phyloP scores from a whole-genome alignment of 306 rosid genomes.

The Corylus americana region DNA sequence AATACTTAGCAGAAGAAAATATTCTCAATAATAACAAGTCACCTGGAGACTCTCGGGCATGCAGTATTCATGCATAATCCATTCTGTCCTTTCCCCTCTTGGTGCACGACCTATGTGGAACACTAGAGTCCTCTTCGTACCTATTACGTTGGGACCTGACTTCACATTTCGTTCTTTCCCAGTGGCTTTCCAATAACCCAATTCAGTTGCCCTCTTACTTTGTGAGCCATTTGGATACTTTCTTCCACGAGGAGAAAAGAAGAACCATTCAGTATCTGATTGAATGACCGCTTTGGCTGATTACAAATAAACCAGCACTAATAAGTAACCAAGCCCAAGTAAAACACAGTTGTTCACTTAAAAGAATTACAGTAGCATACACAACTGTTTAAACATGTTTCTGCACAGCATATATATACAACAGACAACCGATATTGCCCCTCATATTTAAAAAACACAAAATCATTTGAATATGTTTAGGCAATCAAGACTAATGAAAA shows the following conservation, averaged over 20 bases:
- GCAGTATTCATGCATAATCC: slow-evolving; percentile 97
- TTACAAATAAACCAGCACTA: slow-evolving; percentile 33
- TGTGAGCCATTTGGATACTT: slow-evolving; percentile 95
- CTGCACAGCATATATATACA: background rate
- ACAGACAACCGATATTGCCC: slow-evolving; percentile 1
- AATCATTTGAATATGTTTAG: background rate
- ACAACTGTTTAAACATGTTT: background rate
- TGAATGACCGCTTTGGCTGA: slow-evolving; percentile 74
- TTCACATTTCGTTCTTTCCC: slow-evolving; percentile 89
- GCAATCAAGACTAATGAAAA: background rate
- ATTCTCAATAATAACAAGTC: slow-evolving; percentile 11
- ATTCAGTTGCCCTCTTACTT: slow-evolving; percentile 84
- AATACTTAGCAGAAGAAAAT: background rate
- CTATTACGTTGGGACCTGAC: slow-evolving; percentile 66
- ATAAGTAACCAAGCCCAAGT: slow-evolving; percentile 15
- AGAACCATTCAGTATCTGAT: slow-evolving; percentile 90
- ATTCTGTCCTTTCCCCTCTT: slow-evolving; percentile 90
- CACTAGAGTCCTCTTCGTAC: slow-evolving; percentile 88
- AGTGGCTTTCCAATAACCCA: slow-evolving; percentile 96
- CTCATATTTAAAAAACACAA: background rate
- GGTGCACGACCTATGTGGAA: slow-evolving; percentile 96
- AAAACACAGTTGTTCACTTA: background rate
- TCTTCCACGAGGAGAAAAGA: slow-evolving; percentile 92
- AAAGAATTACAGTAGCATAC: background rate
- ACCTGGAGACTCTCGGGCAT: slow-evolving; percentile 74